Percentiles rank a stretch among this genome's conserved stretches.
phyloP scores from a whole-genome alignment of 1,284 basidiomycete genomes.

The Erythrobasidium hasegawianum region DNA sequence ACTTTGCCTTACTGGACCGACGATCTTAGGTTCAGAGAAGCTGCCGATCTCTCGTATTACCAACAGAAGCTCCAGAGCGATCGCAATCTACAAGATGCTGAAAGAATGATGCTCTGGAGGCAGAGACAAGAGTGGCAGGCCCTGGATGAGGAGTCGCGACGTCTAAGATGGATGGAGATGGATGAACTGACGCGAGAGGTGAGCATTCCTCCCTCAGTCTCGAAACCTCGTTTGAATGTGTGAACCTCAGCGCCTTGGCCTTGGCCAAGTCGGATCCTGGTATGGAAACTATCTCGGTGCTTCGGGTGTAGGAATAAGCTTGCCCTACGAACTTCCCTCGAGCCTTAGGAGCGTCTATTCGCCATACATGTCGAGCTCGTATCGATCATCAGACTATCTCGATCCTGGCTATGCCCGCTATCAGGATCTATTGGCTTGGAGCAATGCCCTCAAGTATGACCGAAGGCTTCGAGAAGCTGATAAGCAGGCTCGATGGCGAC shows the following conservation, averaged over 20 bases:
- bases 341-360: slow-evolving; percentile 14
- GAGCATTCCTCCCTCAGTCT: background rate
- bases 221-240: background rate
- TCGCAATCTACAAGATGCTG: slow-evolving; percentile 13
- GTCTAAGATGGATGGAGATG: slow-evolving; percentile 24
- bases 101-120: slow-evolving; percentile 29
- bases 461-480: slow-evolving; percentile 6
- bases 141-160: slow-evolving; percentile 15
- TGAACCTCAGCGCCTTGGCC: slow-evolving; percentile 7
- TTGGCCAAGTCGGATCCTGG: slow-evolving; percentile 24
- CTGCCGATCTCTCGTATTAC: slow-evolving; percentile 32
- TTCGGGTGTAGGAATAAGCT: slow-evolving; percentile 1
- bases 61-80: slow-evolving; percentile 19
- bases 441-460: slow-evolving; percentile 28
- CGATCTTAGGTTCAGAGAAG: slow-evolving; percentile 23
- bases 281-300: slow-evolving; percentile 2
- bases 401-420: slow-evolving; percentile 27
- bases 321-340: slow-evolving; percentile 27
- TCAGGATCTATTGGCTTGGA: slow-evolving; percentile 23
- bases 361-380: slow-evolving; percentile 10
- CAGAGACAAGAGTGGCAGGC: slow-evolving; percentile 32
- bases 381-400: background rate
- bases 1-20: slow-evolving; percentile 22
- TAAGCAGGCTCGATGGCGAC: slow-evolving; percentile 9
- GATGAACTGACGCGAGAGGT: slow-evolving; percentile 19